Base-by-base conservation (phyloP, 108 stramenopile species). In the Nannochloropsis granulata region DNA sequence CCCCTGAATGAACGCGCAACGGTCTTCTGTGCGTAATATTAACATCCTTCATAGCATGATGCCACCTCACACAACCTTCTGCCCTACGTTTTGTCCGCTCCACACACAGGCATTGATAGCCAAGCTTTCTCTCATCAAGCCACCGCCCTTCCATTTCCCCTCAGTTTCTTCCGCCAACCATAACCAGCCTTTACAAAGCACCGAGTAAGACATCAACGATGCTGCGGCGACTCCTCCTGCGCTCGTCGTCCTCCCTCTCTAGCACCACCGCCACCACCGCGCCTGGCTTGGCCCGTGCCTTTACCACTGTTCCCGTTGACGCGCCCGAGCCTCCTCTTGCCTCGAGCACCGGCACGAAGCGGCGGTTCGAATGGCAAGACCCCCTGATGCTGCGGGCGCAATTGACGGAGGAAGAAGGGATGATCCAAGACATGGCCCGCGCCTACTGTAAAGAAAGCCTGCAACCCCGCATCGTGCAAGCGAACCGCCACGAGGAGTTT, bases 401-500 rank as follows among this genome's bases (percentile, higher is more conserved):
- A 83, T 23, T 83, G 82, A 71, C 56, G n/a, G 56, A 71, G n/a
- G 56, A 71, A n/a, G 56, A 71, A 11, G 56, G 56, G 8, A 71
- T 85, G 45, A 86, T 93, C 14, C 87, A 84, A 82, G 93, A 94
- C 42, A 84, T 93, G 16, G 92, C 94, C 24, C 86, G 90, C 13
- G 81, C 86, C 13, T 97, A 94, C 91, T 95, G 94, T 86, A 94
- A 94, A 78, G 56, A 86, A 43, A 90, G 95, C 82, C 91, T 98
- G 23, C 88, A 92, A 81, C 95, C 96, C 13, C 81, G 90, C 43
- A 92, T 96, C 46, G 26, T 94, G 26, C 44, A 92, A 25, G 95
- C 94, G 25, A 95, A 95, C 90, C 94, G 97, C 19, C 83, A 94
- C 82, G 96, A 95, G 43, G 45, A 88, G n/a, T 92, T 95, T 80